These are phyloP conservation scores for Nemania abortiva DNA, from an alignment of 2,329 filamentous ascomycete genomes.

Conservation along the genomic window DNA sequence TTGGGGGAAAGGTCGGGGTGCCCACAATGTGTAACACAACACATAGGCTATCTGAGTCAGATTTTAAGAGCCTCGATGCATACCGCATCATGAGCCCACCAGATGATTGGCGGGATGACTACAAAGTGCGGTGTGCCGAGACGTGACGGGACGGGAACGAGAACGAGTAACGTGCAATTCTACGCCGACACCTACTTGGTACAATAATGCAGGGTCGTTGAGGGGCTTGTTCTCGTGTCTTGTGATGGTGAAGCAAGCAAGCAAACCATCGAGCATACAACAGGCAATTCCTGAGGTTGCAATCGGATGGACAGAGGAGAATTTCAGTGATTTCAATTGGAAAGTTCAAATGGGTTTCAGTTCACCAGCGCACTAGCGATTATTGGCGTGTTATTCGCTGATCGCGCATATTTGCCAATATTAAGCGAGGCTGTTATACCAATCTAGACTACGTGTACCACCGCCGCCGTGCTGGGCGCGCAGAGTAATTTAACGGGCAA, in stretches of 20 bases:
- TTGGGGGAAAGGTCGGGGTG: constrained; percentile 6
- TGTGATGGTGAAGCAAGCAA: constrained; percentile 6
- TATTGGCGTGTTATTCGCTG: constrained; percentile 24
- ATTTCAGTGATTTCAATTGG: constrained; percentile 11
- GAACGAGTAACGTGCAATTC: background rate
- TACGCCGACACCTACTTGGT: background rate
- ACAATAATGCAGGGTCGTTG: background rate
- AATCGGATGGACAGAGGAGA: background rate
- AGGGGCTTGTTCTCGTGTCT: background rate
- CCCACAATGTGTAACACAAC: constrained; percentile 4
- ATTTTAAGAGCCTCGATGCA: constrained; percentile 23
- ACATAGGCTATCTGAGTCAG: constrained; percentile 38
- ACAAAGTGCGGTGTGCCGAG: constrained; percentile 38
- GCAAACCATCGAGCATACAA: background rate
- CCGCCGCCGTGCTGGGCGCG: background rate
- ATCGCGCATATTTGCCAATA: constrained; percentile 14
- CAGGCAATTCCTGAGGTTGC: constrained; percentile 5
- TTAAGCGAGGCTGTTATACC: constrained; percentile 32
- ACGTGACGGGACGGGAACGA: constrained; percentile 24
- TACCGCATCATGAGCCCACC: constrained; percentile 2
- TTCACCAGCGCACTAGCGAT: constrained; percentile 18
- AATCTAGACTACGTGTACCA: constrained; percentile 5
- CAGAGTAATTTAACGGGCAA: constrained; percentile 1
- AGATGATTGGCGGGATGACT: constrained; percentile 31
- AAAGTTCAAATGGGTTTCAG: constrained; percentile 30